Base-by-base conservation (phyloP, 2,329 filamentous ascomycete genomes). In the Hyphodiscus sp. region DNA sequence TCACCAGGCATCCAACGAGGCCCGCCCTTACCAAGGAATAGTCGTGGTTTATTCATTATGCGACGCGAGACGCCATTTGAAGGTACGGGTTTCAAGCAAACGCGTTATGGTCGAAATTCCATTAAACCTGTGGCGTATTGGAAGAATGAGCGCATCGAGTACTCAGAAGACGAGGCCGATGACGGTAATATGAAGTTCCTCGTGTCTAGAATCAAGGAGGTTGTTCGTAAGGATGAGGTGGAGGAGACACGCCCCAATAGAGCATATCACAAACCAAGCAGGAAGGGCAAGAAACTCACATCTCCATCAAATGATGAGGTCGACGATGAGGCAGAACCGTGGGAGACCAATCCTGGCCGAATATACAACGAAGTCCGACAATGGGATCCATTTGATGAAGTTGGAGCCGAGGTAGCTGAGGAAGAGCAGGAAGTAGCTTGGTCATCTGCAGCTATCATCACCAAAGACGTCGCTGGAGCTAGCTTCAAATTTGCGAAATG, bases 401-500 rank as follows among this genome's bases (percentile, higher is more conserved):
- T 80, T 46, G 77, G 78, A 49, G 74, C 76, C 49, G 70, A 82
- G 47, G 71, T 71, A 13, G 75, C 79, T 30, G 76, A 82, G 50
- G 76, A 79, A 53, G 71, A 85, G 30, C 82, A 82, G 45, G 66
- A 69, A 26, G 73, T 85, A 52, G 76, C 75, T 50, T 76, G 74
- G 51, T 69, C 73, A 7, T 78, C 79, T 19, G 61, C 60, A 15
- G 65, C 66, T 1, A 79, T 86, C 50, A 71, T 80, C 60, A 80
- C 81, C 20, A 74, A 74, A 20, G 77, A 81, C 54, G 81, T 85
- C 57, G 76, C 76, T 51, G 76, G 79, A 65, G 85, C 86, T 18
- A 83, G 82, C 2, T 97, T 97, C 76, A 81, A 82, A 53, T 97
- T 95, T 67, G 88, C 89, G 33, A 97, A 96, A 74, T 87, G 92